phyloP scores from a whole-genome alignment of 176 grass and related monocot genomes.

The Zoysia japonica region DNA sequence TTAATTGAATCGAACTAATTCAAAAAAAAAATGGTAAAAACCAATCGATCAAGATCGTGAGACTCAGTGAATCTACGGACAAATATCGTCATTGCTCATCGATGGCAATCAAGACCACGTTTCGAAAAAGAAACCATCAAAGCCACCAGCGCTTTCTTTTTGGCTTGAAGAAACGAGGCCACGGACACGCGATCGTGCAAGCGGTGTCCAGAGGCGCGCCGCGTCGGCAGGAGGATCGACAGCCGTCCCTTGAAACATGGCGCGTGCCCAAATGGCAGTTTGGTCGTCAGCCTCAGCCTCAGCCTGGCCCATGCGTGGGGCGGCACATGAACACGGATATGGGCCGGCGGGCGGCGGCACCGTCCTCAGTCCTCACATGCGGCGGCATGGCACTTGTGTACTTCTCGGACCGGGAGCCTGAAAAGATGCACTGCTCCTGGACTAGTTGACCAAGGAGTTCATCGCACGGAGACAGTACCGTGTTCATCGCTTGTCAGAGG shows the following conservation, averaged over 20 bases:
- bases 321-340: slow-evolving; percentile 1
- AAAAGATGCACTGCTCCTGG: not conserved
- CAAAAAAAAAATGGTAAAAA: too few species aligned
- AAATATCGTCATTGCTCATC: too few species aligned
- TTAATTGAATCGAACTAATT: too few species aligned
- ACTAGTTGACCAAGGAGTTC: not conserved
- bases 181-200: not conserved
- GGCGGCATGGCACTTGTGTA: not conserved
- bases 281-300: too few species aligned
- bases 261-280: not conserved
- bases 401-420: too few species aligned
- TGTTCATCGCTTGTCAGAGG: not conserved
- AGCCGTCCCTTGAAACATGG: not conserved
- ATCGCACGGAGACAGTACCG: too few species aligned
- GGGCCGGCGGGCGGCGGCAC: too few species aligned
- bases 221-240: not conserved
- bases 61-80: too few species aligned
- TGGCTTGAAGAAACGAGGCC: not conserved
- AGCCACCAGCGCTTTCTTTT: too few species aligned
- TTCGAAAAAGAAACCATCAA: too few species aligned
- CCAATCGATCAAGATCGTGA: too few species aligned
- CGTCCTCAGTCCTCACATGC: not conserved
- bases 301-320: not conserved
- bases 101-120: too few species aligned
- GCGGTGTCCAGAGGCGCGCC: not conserved